Percentiles rank a stretch among this genome's conserved stretches.
Evolutionary conservation across 495 filamentous ascomycete species (phyloP).

Genomic region (Penicillium daleae): DNA sequence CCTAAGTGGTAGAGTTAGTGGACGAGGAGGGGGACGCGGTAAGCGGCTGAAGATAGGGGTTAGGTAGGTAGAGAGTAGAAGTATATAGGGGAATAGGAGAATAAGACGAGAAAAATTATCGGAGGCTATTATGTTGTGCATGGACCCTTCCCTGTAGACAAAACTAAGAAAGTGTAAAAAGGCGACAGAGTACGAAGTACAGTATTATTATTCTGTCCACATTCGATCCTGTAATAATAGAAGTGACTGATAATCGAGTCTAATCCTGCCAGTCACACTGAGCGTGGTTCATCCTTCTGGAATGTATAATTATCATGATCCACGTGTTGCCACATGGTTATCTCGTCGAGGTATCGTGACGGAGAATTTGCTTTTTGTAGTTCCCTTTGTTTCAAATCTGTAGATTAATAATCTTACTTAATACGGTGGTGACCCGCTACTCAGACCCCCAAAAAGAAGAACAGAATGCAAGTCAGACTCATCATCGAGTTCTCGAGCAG

Average conservation of each 20-base stretch:
- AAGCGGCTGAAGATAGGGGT: neutral
- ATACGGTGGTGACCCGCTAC: no score
- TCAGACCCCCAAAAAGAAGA: no score
- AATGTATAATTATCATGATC: no score
- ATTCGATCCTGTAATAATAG: no score
- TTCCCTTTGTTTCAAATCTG: neutral
- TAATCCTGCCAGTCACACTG: no score
- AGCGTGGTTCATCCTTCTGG: no score
- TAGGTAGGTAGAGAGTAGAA: neutral
- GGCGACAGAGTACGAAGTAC: no score
- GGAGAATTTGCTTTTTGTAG: neutral
- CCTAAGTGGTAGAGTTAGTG: neutral
- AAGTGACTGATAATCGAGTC: no score
- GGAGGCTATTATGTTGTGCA: neutral
- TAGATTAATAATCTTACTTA: no score
- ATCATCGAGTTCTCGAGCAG: neutral
- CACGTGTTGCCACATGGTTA: slow-evolving; percentile 5
- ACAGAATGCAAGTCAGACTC: neutral
- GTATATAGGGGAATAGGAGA: neutral
- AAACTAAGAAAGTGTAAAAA: no score
- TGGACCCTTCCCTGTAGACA: neutral
- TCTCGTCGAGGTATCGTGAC: no score
- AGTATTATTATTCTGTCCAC: no score
- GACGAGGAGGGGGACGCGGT: neutral
- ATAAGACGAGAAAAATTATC: neutral